Base-by-base conservation (phyloP, 805 yeast species). In the Zygosaccharomyces rouxii region DNA sequence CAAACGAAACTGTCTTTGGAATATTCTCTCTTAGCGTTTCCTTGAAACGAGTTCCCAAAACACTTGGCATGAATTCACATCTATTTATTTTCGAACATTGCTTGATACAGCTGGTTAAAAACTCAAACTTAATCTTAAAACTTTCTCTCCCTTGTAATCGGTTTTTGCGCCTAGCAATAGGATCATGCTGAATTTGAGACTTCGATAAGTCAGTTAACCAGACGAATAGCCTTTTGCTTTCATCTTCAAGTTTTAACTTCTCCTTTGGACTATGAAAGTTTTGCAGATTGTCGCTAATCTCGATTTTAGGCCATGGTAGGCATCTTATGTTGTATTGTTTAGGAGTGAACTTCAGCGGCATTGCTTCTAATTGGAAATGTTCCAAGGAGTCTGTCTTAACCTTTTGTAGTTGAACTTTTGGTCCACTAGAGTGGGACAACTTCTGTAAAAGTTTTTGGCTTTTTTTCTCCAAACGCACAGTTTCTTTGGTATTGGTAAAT, bases 361-460 rank as follows among this genome's bases (percentile, higher is more conserved):
- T 26, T n/a, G 18, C 19, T 7, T 39, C 42, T 26, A 39, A 7
- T 4, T 3, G 31, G 21, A 26, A 39, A 5, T 25, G 16, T 16
- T 26, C 33, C 18, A 26, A 16, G n/a, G 22, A 25, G 7, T 3
- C 19, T 7, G n/a, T 39, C 25, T 16, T 22, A 26, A 16, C 9
- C 10, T 11, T 9, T 4, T 16, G 18, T 25, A 21, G 5, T 26
- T 11, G 26, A 9, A 16, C 19, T 19, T 16, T 37, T 19, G 35
- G n/a, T 4, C 5, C 4, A 13, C n/a, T 7, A 13, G 18, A 25
- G 16, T 14, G 16, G 4, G 33, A 38, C n/a, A 41, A 9, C 16
- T 22, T 37, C 18, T 42, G 46, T 41, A 56, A 45, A n/a, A 46
- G 22, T n/a, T 35, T 38, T 42, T 43, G 52, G 5, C 48, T 39